Evolutionary conservation across 371 early-diverging fungal genomes (phyloP), one percentile per base, ranked within the genome.

Genomic region (Mortierella sp.): DNA sequence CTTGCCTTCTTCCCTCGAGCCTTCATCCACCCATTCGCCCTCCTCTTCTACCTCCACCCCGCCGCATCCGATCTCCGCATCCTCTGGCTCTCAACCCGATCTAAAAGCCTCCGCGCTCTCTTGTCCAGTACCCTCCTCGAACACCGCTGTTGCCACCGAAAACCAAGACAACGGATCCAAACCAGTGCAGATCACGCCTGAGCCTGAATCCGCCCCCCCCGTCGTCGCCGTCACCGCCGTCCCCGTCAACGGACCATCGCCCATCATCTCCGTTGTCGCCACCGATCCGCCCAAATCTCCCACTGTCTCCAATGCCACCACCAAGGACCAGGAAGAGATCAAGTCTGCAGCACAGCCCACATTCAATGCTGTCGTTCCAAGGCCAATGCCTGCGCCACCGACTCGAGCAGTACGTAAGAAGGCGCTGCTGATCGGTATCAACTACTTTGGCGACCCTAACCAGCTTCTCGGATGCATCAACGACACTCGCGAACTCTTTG

Each of bases 351-450:
- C 16, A 21, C 26, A 23, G 19, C 31, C 49, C 19, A 16, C 31
- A n/a, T 41, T 59, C 24, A 42, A 14, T 2, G 42, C 41, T 2
- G 42, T 66, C 43, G 39, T 72, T 19, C 67, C 72, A 39, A 48
- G 51, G 16, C 26, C 59, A 9, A 47, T 56, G 9, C 56, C 54
- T 1, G 13, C 21, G 12, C 45, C 69, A 0, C 64, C 68, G 0
- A 59, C 59, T n/a, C 65, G 78, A 2, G 70, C 80, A 21, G 86
- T 90, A 34, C 81, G 89, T 59, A 93, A 91, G 78, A 87, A 89
- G 57, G 97, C 96, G 2, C 80, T 97, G 54, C 80, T 97, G 48
- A 89, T 97, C 47, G 97, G 97, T 41, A 95, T 96, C 78, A 97
- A 97, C 72, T 97, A 97, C 72, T 83, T 83, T 42, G 89, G 90